Base-by-base conservation (phyloP, 2,329 filamentous ascomycete genomes). In the Waltergamsia citrina region DNA sequence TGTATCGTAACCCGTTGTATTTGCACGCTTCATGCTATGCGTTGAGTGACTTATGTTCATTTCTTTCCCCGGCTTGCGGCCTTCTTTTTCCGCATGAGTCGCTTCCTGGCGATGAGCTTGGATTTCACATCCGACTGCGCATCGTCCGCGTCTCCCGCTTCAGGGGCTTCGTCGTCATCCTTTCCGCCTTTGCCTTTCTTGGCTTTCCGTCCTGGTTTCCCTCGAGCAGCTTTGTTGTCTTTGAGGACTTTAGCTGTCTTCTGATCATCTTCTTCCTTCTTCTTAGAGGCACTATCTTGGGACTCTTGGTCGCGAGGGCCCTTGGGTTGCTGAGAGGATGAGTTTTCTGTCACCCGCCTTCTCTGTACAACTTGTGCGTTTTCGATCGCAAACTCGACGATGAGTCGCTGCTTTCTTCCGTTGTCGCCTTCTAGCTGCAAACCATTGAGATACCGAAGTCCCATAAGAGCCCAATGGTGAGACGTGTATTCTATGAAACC, bases 381-480 rank as follows among this genome's bases (percentile, higher is more conserved):
- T 61, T 98, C 92, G 54, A 98, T 94, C 15, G 92, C 87, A 54
- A 98, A 98, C 57, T 98, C 93, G 24, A 90, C 90, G 51, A 98
- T 86, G 33, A 98, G 62, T 10, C 92, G 73, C 59, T 92, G 88
- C 54, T 86, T 90, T 60, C 82, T 85, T 43, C 92, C 87, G 34
- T 72, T 60, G 17, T 65, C 60, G 42, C 70, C 74, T 48, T 71
- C 65, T 14, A 77, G 46, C 21, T 73, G 62, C 38, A 74, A 80
- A 2, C 90, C 88, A 54, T 98, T 98, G 37, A 98, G 69, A 78
- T 86, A 96, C 30, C 92, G 73, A 41, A 98, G 66, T 17, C 86
- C 92, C 85, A 96, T 96, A 25, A 98, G 69, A 11, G 92, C 92
- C 68, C 82, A 90, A 32, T 92, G 81, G 52, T 98, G 92, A 20